Evolutionary conservation across 2,329 filamentous ascomycete species (phyloP), one percentile per base, ranked within the genome.

Genomic region (Claviceps citrina): DNA sequence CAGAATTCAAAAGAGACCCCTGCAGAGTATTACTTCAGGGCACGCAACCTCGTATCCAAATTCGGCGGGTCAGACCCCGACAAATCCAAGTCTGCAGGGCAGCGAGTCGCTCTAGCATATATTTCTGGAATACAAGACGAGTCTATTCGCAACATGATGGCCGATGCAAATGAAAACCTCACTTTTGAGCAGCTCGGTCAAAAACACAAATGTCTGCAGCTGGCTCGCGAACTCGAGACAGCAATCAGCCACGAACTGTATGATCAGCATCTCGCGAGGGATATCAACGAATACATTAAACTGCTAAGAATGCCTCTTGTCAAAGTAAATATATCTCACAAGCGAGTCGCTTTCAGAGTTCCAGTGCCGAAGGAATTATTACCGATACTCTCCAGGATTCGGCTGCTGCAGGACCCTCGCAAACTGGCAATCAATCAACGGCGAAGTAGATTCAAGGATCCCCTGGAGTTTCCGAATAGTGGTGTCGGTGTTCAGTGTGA

Each of bases 401-500:
- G 62, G 20, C 44, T 51, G 7, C 53, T 76, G 10, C 56, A 61
- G 4, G 64, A 73, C 43, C 72, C 73, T 37, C 59, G 67, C n/a
- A 63, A 58, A 31, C 58, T 71, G 48, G 49, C 61, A 2, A 63
- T 66, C 7, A 68, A 70, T 51, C 68, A 71, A 45, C 63, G 70
- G 5, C 65, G 64, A 42, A 68, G 76, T 47, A 65, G 63, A 24
- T 73, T 71, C 53, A 63, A 61, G 43, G 71, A 78, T 49, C 65
- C 65, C 19, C 70, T 93, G 2, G 84, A 91, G 55, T 89, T 89
- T 43, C 82, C 83, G 5, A 84, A 84, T 52, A 65, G 66, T 7
- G 79, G 78, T 4, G 73, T 81, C 22, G 85, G 85, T n/a, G 82
- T 89, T 12, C 83, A 87, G 54, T 91, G 84, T 55, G 85, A 94